A percentile compares a stretch with the other conserved stretches of the same genome.
These are phyloP conservation scores for Pestalotiopsis sp. DNA, from an alignment of 2,329 filamentous ascomycete species.

Conservation along the genomic window DNA sequence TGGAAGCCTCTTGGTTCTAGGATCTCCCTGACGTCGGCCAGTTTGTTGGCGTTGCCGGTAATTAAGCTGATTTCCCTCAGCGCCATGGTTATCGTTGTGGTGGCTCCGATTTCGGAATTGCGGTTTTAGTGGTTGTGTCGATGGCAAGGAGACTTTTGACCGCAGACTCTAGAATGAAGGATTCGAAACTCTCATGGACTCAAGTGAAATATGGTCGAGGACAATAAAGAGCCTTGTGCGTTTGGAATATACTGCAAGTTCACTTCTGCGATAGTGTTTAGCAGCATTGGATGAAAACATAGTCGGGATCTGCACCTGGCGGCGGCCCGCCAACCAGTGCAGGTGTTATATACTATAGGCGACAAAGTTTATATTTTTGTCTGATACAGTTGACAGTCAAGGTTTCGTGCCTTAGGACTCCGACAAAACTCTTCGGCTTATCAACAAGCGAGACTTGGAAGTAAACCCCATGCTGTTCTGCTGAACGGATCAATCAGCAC, in stretches of 20 bases:
- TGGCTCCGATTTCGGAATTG: not conserved
- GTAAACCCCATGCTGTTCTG: no score
- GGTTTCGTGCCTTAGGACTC: no score
- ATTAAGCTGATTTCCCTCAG: slow-evolving; percentile 75
- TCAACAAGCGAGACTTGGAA: no score
- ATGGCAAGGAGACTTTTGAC: not conserved
- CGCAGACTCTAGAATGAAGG: no score
- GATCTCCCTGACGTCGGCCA: slow-evolving; percentile 86
- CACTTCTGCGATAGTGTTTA: not conserved
- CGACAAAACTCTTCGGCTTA: no score
- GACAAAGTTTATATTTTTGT: no score
- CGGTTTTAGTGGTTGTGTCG: not conserved
- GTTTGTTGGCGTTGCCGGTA: slow-evolving; percentile 93
- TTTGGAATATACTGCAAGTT: not conserved
- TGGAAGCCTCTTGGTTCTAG: slow-evolving; percentile 70
- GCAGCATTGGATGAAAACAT: not conserved
- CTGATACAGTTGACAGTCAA: no score
- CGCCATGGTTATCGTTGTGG: not conserved
- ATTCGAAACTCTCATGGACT: no score
- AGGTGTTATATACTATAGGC: no score
- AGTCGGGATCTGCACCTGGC: not conserved
- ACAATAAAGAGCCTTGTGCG: no score
- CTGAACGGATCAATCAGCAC: no score
- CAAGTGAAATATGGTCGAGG: no score
- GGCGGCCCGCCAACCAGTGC: not conserved